These are phyloP conservation scores for Tremellales sp. DNA, from an alignment of 1,284 basidiomycete species.

Conservation along the genomic window DNA sequence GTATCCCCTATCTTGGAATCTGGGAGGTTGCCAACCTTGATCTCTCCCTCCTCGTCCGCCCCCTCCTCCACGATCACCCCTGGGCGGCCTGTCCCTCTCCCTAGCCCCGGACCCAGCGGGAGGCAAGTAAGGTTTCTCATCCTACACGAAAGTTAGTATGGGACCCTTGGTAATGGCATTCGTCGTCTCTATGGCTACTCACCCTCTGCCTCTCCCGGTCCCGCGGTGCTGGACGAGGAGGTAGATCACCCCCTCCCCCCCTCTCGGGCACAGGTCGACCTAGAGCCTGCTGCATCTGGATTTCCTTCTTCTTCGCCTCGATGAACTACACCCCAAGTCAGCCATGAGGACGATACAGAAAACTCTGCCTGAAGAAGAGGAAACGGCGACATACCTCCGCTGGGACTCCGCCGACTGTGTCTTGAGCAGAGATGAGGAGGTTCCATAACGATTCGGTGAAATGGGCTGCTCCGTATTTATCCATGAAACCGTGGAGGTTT, in stretches of 20 bases:
- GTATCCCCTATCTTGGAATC: slow-evolving; percentile 14
- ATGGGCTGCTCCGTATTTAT: slow-evolving; percentile 58
- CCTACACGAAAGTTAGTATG: not conserved
- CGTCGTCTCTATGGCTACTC: slow-evolving; percentile 1
- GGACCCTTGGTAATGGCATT: no score
- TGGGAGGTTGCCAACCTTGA: slow-evolving; percentile 1
- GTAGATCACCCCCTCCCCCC: slow-evolving; percentile 14
- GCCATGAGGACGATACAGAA: not conserved
- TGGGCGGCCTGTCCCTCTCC: slow-evolving; percentile 6
- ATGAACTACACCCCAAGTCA: slow-evolving; percentile 57
- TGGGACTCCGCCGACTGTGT: slow-evolving; percentile 83
- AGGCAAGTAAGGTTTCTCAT: slow-evolving; percentile 2
- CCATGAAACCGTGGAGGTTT: slow-evolving; percentile 83
- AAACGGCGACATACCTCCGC: slow-evolving; percentile 54
- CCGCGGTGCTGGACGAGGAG: not conserved
- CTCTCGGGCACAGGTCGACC: slow-evolving; percentile 11
- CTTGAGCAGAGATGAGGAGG: slow-evolving; percentile 83
- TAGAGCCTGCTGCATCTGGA: slow-evolving; percentile 61
- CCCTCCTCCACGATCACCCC: slow-evolving; percentile 3
- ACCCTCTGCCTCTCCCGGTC: slow-evolving; percentile 2
- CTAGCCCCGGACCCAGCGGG: slow-evolving; percentile 4
- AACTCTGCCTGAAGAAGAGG: not conserved
- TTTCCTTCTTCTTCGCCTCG: slow-evolving; percentile 92
- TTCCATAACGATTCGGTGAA: slow-evolving; percentile 91
- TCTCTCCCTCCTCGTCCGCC: slow-evolving; percentile 1